Percentiles rank a stretch among this genome's conserved stretches.
phyloP scores from a whole-genome alignment of 139 green algal species.

The Tetraselmis chui region DNA sequence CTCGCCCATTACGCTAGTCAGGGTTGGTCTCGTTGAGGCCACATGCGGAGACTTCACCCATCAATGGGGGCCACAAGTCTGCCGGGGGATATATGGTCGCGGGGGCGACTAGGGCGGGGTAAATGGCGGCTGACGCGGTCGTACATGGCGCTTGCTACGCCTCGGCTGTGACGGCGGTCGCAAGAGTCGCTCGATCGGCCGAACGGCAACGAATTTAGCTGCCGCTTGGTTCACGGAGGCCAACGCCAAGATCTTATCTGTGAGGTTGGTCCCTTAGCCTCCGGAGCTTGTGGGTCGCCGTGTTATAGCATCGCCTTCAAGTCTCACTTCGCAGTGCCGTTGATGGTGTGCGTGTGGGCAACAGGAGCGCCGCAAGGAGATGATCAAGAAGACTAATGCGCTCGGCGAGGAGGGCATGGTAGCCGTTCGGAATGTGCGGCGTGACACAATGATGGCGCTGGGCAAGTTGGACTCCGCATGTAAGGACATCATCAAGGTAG shows the following conservation, averaged over 20 bases:
- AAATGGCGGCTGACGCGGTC: too few relatives aligned
- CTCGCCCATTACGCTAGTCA: too few relatives aligned
- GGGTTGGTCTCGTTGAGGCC: too few relatives aligned
- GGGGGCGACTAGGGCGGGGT: background rate
- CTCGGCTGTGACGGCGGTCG: background rate
- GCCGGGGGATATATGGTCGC: too few relatives aligned
- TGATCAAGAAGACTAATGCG: slow-evolving; percentile 77
- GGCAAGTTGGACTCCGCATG: slow-evolving; percentile 80
- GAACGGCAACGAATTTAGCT: background rate
- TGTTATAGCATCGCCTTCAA: background rate
- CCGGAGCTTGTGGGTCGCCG: too few relatives aligned
- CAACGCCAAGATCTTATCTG: too few relatives aligned
- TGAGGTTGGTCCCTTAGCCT: too few relatives aligned
- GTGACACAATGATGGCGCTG: background rate
- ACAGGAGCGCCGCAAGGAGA: slow-evolving; percentile 89
- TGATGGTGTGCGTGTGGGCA: background rate
- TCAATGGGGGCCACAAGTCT: too few relatives aligned
- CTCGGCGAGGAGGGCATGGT: slow-evolving; percentile 93
- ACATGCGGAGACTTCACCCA: too few relatives aligned
- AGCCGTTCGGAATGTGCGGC: slow-evolving; percentile 31
- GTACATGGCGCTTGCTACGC: too few relatives aligned
- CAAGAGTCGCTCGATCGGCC: background rate
- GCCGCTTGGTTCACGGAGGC: too few relatives aligned
- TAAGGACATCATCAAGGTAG: slow-evolving; percentile 79
- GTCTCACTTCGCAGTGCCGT: background rate